These are phyloP conservation scores for Elsinoe perseae DNA, from an alignment of 2,329 filamentous ascomycete genomes.

Conservation along the genomic window DNA sequence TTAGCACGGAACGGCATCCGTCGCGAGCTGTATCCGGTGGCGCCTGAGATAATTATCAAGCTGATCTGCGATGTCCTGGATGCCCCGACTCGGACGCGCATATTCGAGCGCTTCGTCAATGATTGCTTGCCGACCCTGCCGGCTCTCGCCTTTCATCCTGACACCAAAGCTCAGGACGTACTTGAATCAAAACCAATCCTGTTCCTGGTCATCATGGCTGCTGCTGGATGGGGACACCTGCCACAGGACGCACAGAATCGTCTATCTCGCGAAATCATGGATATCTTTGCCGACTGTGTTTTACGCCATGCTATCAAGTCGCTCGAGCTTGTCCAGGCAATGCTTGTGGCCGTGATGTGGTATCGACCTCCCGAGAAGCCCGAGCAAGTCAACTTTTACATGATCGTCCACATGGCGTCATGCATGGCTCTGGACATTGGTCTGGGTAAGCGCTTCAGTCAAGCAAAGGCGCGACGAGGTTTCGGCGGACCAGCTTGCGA, in stretches of 20 bases:
- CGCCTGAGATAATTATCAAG: slow-evolving; percentile 22
- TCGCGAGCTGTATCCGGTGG: slow-evolving; percentile 20
- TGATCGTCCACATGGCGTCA: slow-evolving; percentile 71
- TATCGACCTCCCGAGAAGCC: slow-evolving; percentile 76
- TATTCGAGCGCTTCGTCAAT: slow-evolving; percentile 51
- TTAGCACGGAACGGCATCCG: slow-evolving; percentile 5
- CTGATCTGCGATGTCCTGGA: slow-evolving; percentile 23
- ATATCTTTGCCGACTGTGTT: slow-evolving; percentile 64
- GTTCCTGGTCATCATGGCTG: slow-evolving; percentile 51
- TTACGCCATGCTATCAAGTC: slow-evolving; percentile 71
- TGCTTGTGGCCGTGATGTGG: slow-evolving; percentile 71
- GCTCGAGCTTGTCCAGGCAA: slow-evolving; percentile 71
- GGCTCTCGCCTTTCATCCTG: slow-evolving; percentile 49
- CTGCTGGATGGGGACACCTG: slow-evolving; percentile 45
- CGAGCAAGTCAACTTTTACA: slow-evolving; percentile 84
- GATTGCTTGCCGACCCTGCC: slow-evolving; percentile 51
- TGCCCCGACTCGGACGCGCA: slow-evolving; percentile 43
- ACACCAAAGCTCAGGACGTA: slow-evolving; percentile 47
- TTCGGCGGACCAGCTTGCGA: slow-evolving; percentile 30
- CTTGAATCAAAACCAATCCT: slow-evolving; percentile 52
- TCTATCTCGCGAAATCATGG: slow-evolving; percentile 63
- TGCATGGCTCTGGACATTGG: slow-evolving; percentile 80
- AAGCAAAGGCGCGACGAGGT: slow-evolving; percentile 30
- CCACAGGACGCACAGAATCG: slow-evolving; percentile 50
- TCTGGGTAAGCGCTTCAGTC: slow-evolving; percentile 52